Conservation (phyloP, 176 grass and related monocot genomes). For the Saccharum officinarum region DNA sequence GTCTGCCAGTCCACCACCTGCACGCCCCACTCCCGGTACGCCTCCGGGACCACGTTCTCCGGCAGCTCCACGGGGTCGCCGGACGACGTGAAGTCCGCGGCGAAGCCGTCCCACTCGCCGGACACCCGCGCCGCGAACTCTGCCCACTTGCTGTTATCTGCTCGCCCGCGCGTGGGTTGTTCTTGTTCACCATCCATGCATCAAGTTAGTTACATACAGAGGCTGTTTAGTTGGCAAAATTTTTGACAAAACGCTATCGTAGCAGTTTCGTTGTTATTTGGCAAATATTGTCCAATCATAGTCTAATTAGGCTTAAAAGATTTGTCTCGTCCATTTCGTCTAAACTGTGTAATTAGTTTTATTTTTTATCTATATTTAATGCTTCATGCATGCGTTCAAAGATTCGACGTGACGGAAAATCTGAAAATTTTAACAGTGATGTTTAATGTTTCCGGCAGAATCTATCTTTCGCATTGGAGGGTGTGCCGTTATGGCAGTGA, state of each 20-base stretch:
- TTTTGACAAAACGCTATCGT: too few species aligned
- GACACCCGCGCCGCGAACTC: slow-evolving; percentile 77
- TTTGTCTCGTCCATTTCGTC: too few species aligned
- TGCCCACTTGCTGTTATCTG: slow-evolving; percentile 34
- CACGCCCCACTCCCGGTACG: slow-evolving; percentile 88
- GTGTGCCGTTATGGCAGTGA: slow-evolving; percentile 19
- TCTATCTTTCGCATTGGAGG: background rate
- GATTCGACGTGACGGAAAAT: too few species aligned
- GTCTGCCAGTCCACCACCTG: slow-evolving; percentile 90
- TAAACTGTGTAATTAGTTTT: too few species aligned
- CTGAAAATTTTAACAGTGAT: too few species aligned
- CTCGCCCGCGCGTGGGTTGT: background rate
- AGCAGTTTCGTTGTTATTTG: too few species aligned
- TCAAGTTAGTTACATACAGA: background rate
- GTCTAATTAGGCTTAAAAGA: too few species aligned
- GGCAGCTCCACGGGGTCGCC: slow-evolving; percentile 81
- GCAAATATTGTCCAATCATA: too few species aligned
- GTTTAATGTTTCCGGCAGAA: background rate
- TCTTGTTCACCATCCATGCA: background rate
- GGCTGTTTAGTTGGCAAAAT: too few species aligned
- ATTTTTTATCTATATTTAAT: too few species aligned
- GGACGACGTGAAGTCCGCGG: slow-evolving; percentile 69
- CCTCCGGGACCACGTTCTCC: slow-evolving; percentile 70
- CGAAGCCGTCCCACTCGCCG: slow-evolving; percentile 94
- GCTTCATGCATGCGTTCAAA: too few species aligned